Evolutionary conservation across 2,329 filamentous ascomycete species (phyloP), one percentile per base, ranked within the genome.

Genomic region (Coniochaeta sp.): DNA sequence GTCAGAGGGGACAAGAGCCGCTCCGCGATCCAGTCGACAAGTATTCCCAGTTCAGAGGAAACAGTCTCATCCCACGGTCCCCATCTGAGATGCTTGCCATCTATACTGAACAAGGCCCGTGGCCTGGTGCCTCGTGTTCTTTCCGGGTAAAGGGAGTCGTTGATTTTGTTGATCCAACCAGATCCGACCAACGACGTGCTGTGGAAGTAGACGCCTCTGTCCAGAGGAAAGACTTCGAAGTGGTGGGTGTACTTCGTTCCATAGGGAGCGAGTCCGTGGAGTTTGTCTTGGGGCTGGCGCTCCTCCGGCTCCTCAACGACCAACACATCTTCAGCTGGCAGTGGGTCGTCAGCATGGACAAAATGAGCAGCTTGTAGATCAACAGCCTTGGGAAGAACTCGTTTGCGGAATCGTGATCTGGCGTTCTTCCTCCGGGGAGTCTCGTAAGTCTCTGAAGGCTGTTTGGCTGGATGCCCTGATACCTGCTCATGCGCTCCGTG

Each of bases 161-260:
- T 58, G 3, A 71, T 70, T 26, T 67, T 67, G 16, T 68, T 62
- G 6, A 85, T 59, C 1, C 69, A 64, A 1, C 81, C 81, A 56
- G 71, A 74, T 7, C 82, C 83, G 42, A 86, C 66, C 26, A 85
- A 62, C 0, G 81, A 85, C 50, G 71, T 76, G 54, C 77, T 72
- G 51, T 85, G 81, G 50, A 86, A 85, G 63, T 75, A 85, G 0
- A 78, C 72, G 3, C 75, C 76, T 6, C 64, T 59, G 33, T 78
- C 74, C 27, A 86, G 65, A 16, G 82, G 81, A 50, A 83, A 82
- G 4, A 81, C 64, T 45, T 85, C 81, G 55, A 86, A 86, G 59
- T 86, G 76, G 30, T 78, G 73, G 0, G 81, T 78, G 60, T 85
- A 86, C 22, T 74, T 71, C 1, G 78, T 81, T 1, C 82, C 82